Conservation (phyloP, 1,139 yeast species). For the Zygosaccharomyces pseudobailii region DNA sequence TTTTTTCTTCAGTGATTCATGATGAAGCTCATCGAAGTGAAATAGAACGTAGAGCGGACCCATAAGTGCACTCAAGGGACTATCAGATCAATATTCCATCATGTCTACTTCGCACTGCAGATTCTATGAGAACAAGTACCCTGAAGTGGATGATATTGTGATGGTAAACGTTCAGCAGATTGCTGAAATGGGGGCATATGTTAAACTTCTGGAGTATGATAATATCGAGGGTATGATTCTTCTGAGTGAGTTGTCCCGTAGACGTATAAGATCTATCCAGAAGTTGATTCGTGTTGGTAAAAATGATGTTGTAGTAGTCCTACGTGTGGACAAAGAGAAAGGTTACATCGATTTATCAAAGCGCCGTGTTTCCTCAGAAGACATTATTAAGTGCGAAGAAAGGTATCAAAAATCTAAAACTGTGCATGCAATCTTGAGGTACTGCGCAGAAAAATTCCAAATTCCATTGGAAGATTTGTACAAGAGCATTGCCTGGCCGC, state of each 20-base stretch:
- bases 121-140: slow-evolving; percentile 96
- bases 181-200: slow-evolving; percentile 98
- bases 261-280: slow-evolving; percentile 97
- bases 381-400: slow-evolving; percentile 95
- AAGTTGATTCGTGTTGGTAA: slow-evolving; percentile 97
- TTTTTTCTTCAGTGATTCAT: background rate
- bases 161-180: slow-evolving; percentile 98
- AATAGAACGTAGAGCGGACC: background rate
- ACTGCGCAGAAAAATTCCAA: slow-evolving; percentile 95
- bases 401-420: slow-evolving; percentile 95
- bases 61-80: background rate
- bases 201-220: slow-evolving; percentile 90
- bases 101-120: slow-evolving; percentile 93
- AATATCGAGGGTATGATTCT: slow-evolving; percentile 98
- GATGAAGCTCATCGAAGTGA: background rate
- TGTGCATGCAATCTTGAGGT: slow-evolving; percentile 94
- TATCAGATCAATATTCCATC: slow-evolving; percentile 4
- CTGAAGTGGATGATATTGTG: slow-evolving; percentile 97
- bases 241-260: slow-evolving; percentile 91
- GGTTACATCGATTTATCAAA: slow-evolving; percentile 97
- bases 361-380: slow-evolving; percentile 98
- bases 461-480: slow-evolving; percentile 81
- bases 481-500: slow-evolving; percentile 93
- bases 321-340: slow-evolving; percentile 97
- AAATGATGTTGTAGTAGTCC: slow-evolving; percentile 97